Base-by-base conservation (phyloP, 345 rosid species). In the Eucalyptus caleyi region DNA sequence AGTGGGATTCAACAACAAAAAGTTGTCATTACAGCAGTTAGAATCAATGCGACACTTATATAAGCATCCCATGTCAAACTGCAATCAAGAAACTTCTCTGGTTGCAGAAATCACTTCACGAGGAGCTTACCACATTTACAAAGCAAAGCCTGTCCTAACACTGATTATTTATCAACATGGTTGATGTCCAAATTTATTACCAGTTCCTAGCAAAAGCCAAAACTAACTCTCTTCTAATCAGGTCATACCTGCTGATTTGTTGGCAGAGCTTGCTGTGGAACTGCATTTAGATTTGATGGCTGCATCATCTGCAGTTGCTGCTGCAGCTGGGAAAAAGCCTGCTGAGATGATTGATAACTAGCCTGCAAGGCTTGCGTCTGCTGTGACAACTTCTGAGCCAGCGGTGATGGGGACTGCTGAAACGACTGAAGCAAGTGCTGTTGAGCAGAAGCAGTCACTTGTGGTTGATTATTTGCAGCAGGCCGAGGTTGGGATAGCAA, bases 231-330 rank as follows among this genome's bases (percentile, higher is more conserved):
- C 69, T 30, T 77, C 19, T 67, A 50, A 90, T 59, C 81, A 34
- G 47, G 47, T 89, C 85, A 86, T 93, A 96, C 99, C 99, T 96
- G 98, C 89, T 93, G 97, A 92, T 93, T 95, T 87, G 91, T 81
- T 86, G 90, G 92, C 93, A 95, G 97, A 88, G 93, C 98, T 90
- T 93, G 95, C 90, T 93, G 94, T 90, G 90, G 87, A 6, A 94
- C 60, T 90, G 93, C 91, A 91, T 72, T 91, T 82, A 95, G 97
- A 93, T 91, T 96, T 45, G 96, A 90, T 60, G 98, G 99, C 89
- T 98, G 99, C 98, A 94, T 97, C 93, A 94, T 92, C 94, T 96
- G 99, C 88, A 96, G 89, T 90, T 97, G 97, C 90, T 98, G 99
- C 93, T 95, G 99, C 91, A 98, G 93, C 92, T 97, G 97, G 87